Evolutionary conservation across 768 basidiomycete genomes (phyloP), one percentile per base, ranked within the genome.

Genomic region (Boletus vinaceobasis): DNA sequence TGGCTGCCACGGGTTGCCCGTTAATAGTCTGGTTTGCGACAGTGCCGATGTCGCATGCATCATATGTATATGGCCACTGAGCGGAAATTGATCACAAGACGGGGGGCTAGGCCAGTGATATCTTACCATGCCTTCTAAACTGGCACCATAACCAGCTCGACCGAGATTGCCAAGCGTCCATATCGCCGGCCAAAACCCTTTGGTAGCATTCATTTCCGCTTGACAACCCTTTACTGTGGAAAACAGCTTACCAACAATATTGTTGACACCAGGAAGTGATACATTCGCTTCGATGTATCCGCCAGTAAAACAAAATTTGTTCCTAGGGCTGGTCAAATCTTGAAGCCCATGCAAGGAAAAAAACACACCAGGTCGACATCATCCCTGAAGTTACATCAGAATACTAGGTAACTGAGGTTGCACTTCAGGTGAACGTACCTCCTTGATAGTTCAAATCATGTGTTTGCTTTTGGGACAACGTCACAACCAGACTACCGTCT

Each of bases 271-370:
- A 23, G 88, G 88, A 13, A 90, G 75, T 17, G 78, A 75, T 9
- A 88, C 84, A 9, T 72, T 78, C 1, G 77, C 68, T 65, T 90
- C 87, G 48, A 92, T 78, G 52, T 86, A 82, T 26, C 92, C 91
- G 26, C 88, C 89, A 14, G 88, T 89, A 71, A 93, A 93, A 69
- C 90, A 95, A 57, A 96, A 87, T 71, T 93, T 92, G 71, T 93
- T 93, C 88, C 83, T 83, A 55, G 11, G n/a, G 19, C 7, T 26
- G 45, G 15, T 66, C 31, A 65, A 43, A 40, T 42, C 17, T 48
- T 5, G 46, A 48, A 42, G 15, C 48, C 43, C 17, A 33, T 35
- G 14, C 37, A 52, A 50, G 33, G 36, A 53, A 32, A 35, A 23
- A 23, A 17, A 55, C 61, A 53, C 56, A 66, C 71, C 74, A 78